Base-by-base conservation (phyloP, 1,139 yeast genomes). In the Saccharomyces hybrid region DNA sequence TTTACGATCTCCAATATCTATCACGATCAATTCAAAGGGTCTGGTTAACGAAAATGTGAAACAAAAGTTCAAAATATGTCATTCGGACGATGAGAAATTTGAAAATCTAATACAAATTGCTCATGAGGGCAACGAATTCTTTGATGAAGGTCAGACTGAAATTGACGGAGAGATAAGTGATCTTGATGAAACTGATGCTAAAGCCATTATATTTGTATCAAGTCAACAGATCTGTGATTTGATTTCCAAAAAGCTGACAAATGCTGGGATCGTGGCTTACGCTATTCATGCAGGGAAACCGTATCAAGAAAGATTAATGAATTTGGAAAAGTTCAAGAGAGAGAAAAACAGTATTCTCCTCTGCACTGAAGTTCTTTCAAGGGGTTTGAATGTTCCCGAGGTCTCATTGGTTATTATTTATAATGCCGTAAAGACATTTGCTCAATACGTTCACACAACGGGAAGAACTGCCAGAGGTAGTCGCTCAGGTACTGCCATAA, bases 381-480 rank as follows among this genome's bases (percentile, higher is more conserved):
- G 99, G 59, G 99, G 99, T 0, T 73, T 93, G 32, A 98, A 93
- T 71, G 97, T 95, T 11, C 86, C 88, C 55, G 86, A 85, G 31
- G 78, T 93, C 38, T 83, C 83, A 54, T 71, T 90, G 48, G 98
- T 93, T 2, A 75, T 93, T 8, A 88, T 93, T 61, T 93, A 81
- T 66, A 97, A 93, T 67, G 84, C 97, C 0, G 96, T 97, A 0
- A 87, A 80, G 60, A 96, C 93, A 59, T 80, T 91, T 79, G 98
- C 95, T 58, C 99, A 95, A 68, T 93, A 93, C 66, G 95, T 95
- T 5, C 99, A 93, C 70, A 78, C 99, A 29, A 96, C 91, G 0
- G 99, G 99, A 0, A 76, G 99, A 59, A 95, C 99, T 0, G 99
- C 98, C 0, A 77, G 99, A 57, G 99, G 97, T 0, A 95, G 95